phyloP scores from a whole-genome alignment of 2,329 filamentous ascomycete genomes.

The Dendryphion nanum region DNA sequence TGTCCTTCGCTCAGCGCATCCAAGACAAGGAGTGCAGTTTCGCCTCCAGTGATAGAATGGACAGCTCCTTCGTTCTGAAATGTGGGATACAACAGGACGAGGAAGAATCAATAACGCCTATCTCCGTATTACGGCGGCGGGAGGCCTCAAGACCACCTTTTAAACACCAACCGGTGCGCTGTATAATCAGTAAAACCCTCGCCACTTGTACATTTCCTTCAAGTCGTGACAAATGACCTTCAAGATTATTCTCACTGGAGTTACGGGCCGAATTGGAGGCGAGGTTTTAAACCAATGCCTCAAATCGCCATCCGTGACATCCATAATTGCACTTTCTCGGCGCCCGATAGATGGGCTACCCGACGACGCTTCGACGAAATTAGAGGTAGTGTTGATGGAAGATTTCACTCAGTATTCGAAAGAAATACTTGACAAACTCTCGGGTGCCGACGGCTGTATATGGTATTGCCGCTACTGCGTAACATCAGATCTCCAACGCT shows the following conservation, averaged over 20 bases:
- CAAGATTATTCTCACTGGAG: conserved; percentile 12
- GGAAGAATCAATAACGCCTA: too few relatives aligned
- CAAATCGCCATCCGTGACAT: conserved; percentile 9
- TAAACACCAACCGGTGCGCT: too few relatives aligned
- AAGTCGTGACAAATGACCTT: conserved; percentile 8
- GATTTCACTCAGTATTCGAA: conserved; percentile 13
- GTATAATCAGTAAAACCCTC: too few relatives aligned
- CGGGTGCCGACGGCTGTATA: conserved; percentile 13
- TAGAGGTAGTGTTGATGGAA: conserved; percentile 14
- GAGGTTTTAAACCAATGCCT: conserved; percentile 12
- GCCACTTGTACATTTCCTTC: not conserved
- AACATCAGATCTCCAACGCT: conserved; percentile 3
- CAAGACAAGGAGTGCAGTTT: too few relatives aligned
- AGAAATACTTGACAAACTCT: conserved; percentile 12
- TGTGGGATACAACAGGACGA: too few relatives aligned
- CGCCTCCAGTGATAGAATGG: too few relatives aligned
- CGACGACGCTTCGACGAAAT: conserved; percentile 7
- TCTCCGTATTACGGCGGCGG: too few relatives aligned
- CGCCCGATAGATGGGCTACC: conserved; percentile 11
- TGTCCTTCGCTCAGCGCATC: too few relatives aligned
- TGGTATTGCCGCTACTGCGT: conserved; percentile 8
- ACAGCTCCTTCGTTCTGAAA: too few relatives aligned
- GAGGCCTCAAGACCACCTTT: too few relatives aligned
- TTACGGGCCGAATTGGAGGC: conserved; percentile 12
- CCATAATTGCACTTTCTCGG: conserved; percentile 13